These are phyloP conservation scores for Verticillium klebahnii DNA, from an alignment of 2,329 filamentous ascomycete genomes.

Conservation along the genomic window DNA sequence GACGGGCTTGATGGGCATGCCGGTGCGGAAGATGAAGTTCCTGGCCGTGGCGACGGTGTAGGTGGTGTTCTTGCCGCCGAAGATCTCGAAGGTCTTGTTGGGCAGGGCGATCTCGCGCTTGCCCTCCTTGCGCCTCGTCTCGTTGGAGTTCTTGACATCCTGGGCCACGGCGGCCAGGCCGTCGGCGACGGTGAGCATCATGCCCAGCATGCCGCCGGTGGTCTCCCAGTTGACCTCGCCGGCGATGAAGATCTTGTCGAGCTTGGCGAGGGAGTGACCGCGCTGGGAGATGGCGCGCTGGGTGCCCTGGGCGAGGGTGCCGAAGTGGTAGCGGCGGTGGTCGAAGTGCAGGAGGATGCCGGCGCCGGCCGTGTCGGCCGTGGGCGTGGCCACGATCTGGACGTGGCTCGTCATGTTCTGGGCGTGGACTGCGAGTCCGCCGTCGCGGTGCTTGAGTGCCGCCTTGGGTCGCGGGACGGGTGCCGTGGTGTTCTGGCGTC, in stretches of 20 bases:
- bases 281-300: conserved; percentile 72
- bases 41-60: conserved; percentile 79
- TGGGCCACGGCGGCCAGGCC: conserved; percentile 44
- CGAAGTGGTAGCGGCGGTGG: conserved; percentile 78
- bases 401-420: conserved; percentile 65
- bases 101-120: conserved; percentile 18
- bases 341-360: conserved; percentile 75
- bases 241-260: conserved; percentile 77
- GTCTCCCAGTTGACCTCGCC: conserved; percentile 72
- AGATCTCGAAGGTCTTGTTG: conserved; percentile 39
- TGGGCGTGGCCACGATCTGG: conserved; percentile 76
- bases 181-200: conserved; percentile 81
- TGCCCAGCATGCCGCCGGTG: conserved; percentile 77
- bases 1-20: conserved; percentile 65
- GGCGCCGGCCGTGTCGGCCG: conserved; percentile 81
- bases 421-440: not conserved
- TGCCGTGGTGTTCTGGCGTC: not conserved
- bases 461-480: not conserved
- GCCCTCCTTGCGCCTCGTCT: conserved; percentile 33
- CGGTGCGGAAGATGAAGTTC: conserved; percentile 80
- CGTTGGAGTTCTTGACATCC: conserved; percentile 31
- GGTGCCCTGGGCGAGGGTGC: conserved; percentile 75
- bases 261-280: conserved; percentile 58
- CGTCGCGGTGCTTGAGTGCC: not conserved
- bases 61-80: conserved; percentile 75